Conservation (phyloP, 1,139 yeast species). For the Eremothecium gossypii region DNA sequence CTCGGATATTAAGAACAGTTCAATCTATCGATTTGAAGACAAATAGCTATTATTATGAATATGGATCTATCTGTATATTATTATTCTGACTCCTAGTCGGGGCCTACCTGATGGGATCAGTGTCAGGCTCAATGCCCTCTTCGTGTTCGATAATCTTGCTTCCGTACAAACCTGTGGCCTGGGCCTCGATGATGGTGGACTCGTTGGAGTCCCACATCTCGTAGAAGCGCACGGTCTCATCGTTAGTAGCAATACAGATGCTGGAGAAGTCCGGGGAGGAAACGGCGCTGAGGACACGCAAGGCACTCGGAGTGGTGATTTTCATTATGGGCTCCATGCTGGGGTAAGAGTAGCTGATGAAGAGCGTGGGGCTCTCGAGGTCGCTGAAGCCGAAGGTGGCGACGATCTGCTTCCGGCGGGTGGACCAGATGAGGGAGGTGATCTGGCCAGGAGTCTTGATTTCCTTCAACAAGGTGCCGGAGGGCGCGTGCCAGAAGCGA, state of each 20-base stretch:
- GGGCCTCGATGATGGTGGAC: conserved; percentile 32
- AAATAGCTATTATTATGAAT: conserved; percentile 5
- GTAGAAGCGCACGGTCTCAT: conserved; percentile 66
- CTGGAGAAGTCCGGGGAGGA: conserved; percentile 52
- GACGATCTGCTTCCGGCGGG: conserved; percentile 48
- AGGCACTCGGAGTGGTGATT: conserved; percentile 44
- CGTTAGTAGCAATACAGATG: conserved; percentile 68
- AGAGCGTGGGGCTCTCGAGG: conserved; percentile 36
- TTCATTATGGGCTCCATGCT: conserved; percentile 40
- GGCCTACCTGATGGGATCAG: conserved; percentile 2
- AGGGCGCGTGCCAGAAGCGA: conserved; percentile 72
- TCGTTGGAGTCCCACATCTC: conserved; percentile 48
- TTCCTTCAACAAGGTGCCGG: conserved; percentile 59
- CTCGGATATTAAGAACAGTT: background rate
- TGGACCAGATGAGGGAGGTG: conserved; percentile 73
- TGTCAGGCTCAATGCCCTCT: conserved; percentile 38
- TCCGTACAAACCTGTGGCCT: conserved; percentile 40
- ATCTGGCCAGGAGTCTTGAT: conserved; percentile 60
- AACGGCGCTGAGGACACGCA: conserved; percentile 58
- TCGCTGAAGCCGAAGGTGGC: conserved; percentile 79
- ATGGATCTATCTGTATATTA: conserved; percentile 19
- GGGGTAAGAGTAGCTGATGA: conserved; percentile 62
- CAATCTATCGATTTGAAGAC: conserved; percentile 2
- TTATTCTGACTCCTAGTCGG: conserved; percentile 14
- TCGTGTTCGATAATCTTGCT: conserved; percentile 49